phyloP scores from a whole-genome alignment of 306 rosid species.

The Acacia crassicarpa region DNA sequence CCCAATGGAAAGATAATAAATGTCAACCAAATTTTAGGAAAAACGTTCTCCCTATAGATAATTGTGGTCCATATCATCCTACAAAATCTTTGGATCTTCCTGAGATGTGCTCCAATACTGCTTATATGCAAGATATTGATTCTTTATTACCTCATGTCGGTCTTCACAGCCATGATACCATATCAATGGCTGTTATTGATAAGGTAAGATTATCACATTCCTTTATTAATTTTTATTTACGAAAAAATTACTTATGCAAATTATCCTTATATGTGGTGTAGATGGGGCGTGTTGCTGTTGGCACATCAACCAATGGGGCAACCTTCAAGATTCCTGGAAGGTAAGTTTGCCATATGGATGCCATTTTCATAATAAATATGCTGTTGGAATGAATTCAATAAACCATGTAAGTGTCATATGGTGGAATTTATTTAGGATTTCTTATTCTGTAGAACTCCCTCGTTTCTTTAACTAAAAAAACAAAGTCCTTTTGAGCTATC shows the following conservation, averaged over 20 bases:
- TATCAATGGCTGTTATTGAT: constrained; percentile 93
- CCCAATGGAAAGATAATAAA: constrained; percentile 62
- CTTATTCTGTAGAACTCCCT: background rate
- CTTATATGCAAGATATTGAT: constrained; percentile 30
- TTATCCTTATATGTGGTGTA: constrained; percentile 39
- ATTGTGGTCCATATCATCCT: constrained; percentile 81
- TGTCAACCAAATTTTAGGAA: constrained; percentile 95
- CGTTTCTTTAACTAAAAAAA: background rate
- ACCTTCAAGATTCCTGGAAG: constrained; percentile 96
- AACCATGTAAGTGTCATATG: background rate
- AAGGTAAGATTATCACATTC: constrained; percentile 47
- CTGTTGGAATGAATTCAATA: background rate
- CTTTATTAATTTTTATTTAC: background rate
- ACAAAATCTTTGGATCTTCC: constrained; percentile 27
- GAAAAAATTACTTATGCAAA: constrained; percentile 5
- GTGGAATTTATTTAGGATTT: constrained; percentile 2
- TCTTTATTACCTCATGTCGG: constrained; percentile 52
- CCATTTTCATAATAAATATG: constrained; percentile 10
- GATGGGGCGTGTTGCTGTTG: constrained; percentile 86
- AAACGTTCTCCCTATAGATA: constrained; percentile 53
- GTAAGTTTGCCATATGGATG: constrained; percentile 39
- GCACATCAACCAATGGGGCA: constrained; percentile 96
- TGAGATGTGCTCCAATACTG: constrained; percentile 43
- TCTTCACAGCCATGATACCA: constrained; percentile 81
- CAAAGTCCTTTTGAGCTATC: background rate